These are phyloP conservation scores for Begonia loranthoides DNA, from an alignment of 306 rosid genomes.

Conservation along the genomic window DNA sequence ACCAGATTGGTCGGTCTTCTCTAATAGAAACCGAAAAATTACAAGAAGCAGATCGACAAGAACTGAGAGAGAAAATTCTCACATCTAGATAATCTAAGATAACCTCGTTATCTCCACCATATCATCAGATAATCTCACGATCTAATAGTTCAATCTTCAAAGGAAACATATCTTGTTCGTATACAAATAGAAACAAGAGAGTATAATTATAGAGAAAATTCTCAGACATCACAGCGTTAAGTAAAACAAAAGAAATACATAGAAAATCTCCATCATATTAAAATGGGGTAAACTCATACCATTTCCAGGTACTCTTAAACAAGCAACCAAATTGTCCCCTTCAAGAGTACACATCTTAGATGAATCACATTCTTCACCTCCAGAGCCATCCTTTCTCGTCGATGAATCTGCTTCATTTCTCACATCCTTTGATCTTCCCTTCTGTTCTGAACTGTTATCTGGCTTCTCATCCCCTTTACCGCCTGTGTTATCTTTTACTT, in stretches of 20 bases:
- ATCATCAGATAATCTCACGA: neutral
- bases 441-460: conserved; percentile 4
- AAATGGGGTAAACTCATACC: conserved; percentile 15
- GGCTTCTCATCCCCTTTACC: conserved; percentile 11
- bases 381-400: conserved; percentile 13
- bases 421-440: conserved; percentile 10
- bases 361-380: conserved; percentile 31
- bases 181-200: neutral
- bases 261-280: neutral
- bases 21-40: no score
- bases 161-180: neutral
- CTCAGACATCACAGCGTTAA: neutral
- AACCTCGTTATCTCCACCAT: neutral
- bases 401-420: conserved; percentile 11
- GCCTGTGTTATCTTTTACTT: conserved; percentile 6
- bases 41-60: no score
- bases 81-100: no score
- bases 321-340: conserved; percentile 23
- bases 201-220: neutral
- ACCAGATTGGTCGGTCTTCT: no score
- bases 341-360: conserved; percentile 25
- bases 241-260: neutral
- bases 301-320: conserved; percentile 44
- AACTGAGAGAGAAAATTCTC: no score
- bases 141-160: neutral